Evolutionary conservation across 1,284 basidiomycete species (phyloP), one percentile per base, ranked within the genome.

Genomic region (Thelephora terrestris): DNA sequence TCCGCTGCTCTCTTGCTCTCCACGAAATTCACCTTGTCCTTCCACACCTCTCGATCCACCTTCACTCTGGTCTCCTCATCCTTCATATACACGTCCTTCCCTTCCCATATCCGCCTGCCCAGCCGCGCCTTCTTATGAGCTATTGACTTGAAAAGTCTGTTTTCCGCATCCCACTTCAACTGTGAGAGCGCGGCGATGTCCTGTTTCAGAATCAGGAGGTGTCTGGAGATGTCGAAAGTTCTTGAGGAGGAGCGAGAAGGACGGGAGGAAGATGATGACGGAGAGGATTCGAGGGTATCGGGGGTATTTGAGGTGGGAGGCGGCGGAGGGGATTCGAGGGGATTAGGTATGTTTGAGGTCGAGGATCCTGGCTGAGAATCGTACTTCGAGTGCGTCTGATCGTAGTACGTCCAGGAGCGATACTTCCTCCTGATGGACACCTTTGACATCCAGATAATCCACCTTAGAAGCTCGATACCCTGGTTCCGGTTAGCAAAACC

Each of bases 61-160:
- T 50, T 32, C 9, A 59, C 50, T 23, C 73, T 70, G 16, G 45
- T 9, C 4, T 46, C 48, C n/a, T 55, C 52, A 17, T 60, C 57
- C 20, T 58, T 60, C 43, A 86, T 45, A 55, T 72, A 88, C 3
- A 87, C 55, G 49, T 77, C 66, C 60, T 76, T 77, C 25, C 61
- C 68, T 7, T 52, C 59, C 83, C 82, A 87, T 3, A 88, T 75
- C 17, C 85, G 75, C 14, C 85, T 74, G 3, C 81, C 82, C 12
- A 86, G 64, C 25, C 74, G 70, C 63, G 88, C 84, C 63, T 85
- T 85, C 17, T 76, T 48, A 21, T 83, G 74, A 51, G 79, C 74
- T 2, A 66, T 65, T 20, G 67, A 73, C n/a, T 81, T 75, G 5
- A 64, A 70, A 9, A 77, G 55, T 2, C 74, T 62, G 10, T 65